phyloP scores from a whole-genome alignment of 495 filamentous ascomycete species.

The Geoglossum glabrum region DNA sequence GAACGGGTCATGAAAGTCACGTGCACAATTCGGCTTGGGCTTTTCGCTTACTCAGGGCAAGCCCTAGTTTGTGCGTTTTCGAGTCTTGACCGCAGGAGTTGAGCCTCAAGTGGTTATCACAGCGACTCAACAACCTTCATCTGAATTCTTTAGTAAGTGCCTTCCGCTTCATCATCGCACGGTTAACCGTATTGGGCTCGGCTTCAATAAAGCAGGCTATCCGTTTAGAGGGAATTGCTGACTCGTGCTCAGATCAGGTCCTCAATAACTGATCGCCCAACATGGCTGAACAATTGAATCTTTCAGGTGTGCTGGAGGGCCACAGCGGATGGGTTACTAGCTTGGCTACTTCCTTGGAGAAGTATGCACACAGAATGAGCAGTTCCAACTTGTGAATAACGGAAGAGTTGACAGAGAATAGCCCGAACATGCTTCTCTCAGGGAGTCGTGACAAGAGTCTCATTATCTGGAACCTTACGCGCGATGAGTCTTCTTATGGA shows the following conservation, averaged over 20 bases:
- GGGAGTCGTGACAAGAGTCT: slow-evolving; percentile 92
- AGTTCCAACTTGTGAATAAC: background rate
- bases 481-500: slow-evolving; percentile 90
- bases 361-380: slow-evolving; percentile 36
- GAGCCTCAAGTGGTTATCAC: slow-evolving; percentile 5
- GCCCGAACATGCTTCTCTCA: slow-evolving; percentile 99
- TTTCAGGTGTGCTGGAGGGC: slow-evolving; percentile 94
- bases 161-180: background rate
- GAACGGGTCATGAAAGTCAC: too few relatives aligned
- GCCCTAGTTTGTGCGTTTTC: background rate
- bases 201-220: background rate
- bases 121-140: background rate
- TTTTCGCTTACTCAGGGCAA: background rate
- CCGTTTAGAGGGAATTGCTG: background rate
- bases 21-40: background rate
- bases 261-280: slow-evolving; percentile 16
- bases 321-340: slow-evolving; percentile 70
- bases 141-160: background rate
- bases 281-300: slow-evolving; percentile 93
- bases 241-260: background rate
- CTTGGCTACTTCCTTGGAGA: slow-evolving; percentile 96
- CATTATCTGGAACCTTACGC: slow-evolving; percentile 99
- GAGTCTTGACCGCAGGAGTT: background rate
- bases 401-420: slow-evolving; percentile 22
- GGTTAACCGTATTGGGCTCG: background rate